Percentiles rank a stretch among this genome's conserved stretches.
Conservation (phyloP, 768 basidiomycete genomes). For the Tylopilus sp. region DNA sequence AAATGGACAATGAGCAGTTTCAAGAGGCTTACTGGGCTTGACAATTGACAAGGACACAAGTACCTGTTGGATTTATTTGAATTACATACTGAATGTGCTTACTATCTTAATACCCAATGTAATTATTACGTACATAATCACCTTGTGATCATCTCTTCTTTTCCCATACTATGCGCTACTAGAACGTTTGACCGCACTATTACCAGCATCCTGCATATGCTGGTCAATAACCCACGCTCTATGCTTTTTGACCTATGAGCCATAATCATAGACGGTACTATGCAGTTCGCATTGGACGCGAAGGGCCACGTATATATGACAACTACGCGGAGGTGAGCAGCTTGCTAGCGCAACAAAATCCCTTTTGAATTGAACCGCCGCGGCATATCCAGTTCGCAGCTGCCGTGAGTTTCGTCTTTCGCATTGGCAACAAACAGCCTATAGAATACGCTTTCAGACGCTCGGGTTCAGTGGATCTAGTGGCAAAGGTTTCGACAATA, state of each 20-base stretch:
- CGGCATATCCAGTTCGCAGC: conserved; percentile 18
- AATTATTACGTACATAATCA: too few species aligned
- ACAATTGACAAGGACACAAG: too few species aligned
- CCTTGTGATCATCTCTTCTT: neutral
- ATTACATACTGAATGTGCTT: too few species aligned
- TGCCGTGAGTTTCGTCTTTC: conserved; percentile 18
- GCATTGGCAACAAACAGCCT: neutral
- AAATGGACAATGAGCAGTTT: too few species aligned
- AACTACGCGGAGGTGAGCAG: conserved; percentile 26
- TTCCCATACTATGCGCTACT: neutral
- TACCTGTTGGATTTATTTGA: too few species aligned
- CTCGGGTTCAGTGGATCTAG: conserved; percentile 30
- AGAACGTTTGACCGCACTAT: neutral
- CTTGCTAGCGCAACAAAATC: neutral
- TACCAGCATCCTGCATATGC: neutral
- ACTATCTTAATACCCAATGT: too few species aligned
- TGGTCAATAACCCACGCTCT: neutral
- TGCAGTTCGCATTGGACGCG: conserved; percentile 34
- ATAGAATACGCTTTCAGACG: conserved; percentile 18
- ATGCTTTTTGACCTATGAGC: conserved; percentile 8
- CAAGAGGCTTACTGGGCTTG: too few species aligned
- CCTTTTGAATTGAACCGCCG: neutral
- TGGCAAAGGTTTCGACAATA: conserved; percentile 30
- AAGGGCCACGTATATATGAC: conserved; percentile 32
- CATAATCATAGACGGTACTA: conserved; percentile 29